Conservation (phyloP, 352 stramenopile genomes). For the Blastocystis sp. region DNA sequence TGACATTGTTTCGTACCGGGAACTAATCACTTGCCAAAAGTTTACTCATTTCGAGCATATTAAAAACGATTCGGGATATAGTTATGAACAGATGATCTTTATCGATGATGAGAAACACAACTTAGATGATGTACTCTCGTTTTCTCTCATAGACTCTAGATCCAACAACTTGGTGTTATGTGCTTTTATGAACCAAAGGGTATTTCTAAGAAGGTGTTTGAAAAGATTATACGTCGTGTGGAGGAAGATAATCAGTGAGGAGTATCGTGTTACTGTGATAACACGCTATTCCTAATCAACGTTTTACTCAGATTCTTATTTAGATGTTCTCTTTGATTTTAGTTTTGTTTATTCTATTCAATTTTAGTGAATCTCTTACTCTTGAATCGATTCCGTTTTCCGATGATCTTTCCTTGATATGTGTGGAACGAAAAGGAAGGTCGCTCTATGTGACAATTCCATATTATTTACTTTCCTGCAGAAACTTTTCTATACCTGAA, state of each 20-base stretch:
- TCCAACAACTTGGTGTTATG: neutral
- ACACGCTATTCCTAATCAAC: neutral
- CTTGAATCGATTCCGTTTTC: constrained; percentile 21
- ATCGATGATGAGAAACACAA: constrained; percentile 58
- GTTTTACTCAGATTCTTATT: neutral
- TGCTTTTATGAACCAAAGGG: constrained; percentile 39
- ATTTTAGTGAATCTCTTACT: neutral
- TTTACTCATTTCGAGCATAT: constrained; percentile 38
- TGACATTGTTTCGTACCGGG: constrained; percentile 18
- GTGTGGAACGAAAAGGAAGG: neutral
- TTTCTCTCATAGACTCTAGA: neutral
- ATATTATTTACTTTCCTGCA: constrained; percentile 11
- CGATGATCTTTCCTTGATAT: neutral
- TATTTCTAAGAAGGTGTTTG: constrained; percentile 48
- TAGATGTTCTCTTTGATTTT: neutral
- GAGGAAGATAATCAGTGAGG: neutral
- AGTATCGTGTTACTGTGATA: neutral
- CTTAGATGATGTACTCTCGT: neutral
- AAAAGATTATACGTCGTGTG: constrained; percentile 17
- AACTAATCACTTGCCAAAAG: constrained; percentile 53
- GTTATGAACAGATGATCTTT: constrained; percentile 57
- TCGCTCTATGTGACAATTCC: neutral
- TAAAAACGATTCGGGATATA: constrained; percentile 2
- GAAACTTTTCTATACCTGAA: neutral
- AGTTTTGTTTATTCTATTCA: neutral